Evolutionary conservation across 306 rosid species (phyloP).

Genomic region (Cucurbita maxima): DNA sequence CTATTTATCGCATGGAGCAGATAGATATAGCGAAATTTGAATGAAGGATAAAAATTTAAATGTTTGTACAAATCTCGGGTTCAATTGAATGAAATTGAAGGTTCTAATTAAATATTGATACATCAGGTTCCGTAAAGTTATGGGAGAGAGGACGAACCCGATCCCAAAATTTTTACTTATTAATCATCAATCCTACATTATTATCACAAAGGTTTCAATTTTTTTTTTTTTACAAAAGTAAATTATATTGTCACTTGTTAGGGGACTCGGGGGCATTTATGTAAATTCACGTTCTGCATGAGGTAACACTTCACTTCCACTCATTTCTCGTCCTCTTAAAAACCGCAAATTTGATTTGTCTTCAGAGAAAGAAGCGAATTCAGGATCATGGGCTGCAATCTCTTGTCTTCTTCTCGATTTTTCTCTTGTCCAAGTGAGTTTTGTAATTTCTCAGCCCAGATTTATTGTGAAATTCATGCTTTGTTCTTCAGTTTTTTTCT

Average conservation of each 20-base stretch:
- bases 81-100: not conserved
- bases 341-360: not conserved
- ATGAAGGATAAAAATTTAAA: too few relatives aligned
- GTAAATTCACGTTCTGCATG: slow-evolving; percentile 12
- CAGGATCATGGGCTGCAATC: slow-evolving; percentile 48
- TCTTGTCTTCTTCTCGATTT: slow-evolving; percentile 36
- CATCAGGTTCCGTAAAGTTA: too few relatives aligned
- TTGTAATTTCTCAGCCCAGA: not conserved
- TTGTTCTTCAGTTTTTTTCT: not conserved
- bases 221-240: not conserved
- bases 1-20: too few relatives aligned
- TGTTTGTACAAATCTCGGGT: too few relatives aligned
- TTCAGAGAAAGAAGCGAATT: slow-evolving; percentile 4
- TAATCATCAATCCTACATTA: not conserved
- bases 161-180: not conserved
- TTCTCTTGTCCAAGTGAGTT: slow-evolving; percentile 46
- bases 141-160: not conserved
- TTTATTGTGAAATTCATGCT: not conserved
- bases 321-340: not conserved
- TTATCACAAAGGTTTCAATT: not conserved
- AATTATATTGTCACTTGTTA: not conserved
- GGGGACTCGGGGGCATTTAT: slow-evolving; percentile 7
- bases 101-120: too few relatives aligned
- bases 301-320: not conserved
- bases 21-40: too few relatives aligned